phyloP scores from a whole-genome alignment of 257 asterid species.

The Mentha longifolia region DNA sequence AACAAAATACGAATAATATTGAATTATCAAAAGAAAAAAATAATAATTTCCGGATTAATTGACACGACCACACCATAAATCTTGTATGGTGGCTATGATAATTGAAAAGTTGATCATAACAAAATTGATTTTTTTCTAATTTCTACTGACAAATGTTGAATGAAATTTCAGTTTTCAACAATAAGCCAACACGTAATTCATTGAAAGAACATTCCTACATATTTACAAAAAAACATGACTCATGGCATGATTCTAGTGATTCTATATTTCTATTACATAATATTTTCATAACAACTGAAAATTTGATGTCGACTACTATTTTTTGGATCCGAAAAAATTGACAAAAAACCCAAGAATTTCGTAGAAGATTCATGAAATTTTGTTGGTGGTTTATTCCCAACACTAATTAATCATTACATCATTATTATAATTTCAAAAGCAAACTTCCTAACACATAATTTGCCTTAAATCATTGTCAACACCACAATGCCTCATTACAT shows the following conservation, averaged over 20 bases:
- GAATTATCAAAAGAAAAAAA: background rate
- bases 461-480: slow-evolving; percentile 47
- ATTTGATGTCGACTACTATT: background rate
- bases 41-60: background rate
- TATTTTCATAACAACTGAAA: background rate
- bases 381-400: slow-evolving; percentile 33
- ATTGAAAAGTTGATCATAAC: background rate
- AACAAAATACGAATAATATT: background rate
- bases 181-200: slow-evolving; percentile 36
- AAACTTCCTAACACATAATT: background rate
- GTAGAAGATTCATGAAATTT: slow-evolving; percentile 14
- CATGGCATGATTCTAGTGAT: background rate
- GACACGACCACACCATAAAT: background rate
- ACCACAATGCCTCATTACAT: slow-evolving; percentile 31
- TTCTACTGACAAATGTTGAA: background rate
- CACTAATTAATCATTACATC: background rate
- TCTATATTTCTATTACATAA: too few species aligned
- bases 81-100: slow-evolving; percentile 6
- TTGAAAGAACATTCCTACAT: background rate
- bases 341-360: slow-evolving; percentile 42
- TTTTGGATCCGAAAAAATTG: background rate
- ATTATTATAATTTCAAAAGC: background rate
- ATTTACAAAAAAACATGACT: background rate
- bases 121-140: background rate
- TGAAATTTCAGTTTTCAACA: background rate